These are phyloP conservation scores for Heteromeles arbutifolia DNA, from an alignment of 306 rosid species.

Conservation along the genomic window DNA sequence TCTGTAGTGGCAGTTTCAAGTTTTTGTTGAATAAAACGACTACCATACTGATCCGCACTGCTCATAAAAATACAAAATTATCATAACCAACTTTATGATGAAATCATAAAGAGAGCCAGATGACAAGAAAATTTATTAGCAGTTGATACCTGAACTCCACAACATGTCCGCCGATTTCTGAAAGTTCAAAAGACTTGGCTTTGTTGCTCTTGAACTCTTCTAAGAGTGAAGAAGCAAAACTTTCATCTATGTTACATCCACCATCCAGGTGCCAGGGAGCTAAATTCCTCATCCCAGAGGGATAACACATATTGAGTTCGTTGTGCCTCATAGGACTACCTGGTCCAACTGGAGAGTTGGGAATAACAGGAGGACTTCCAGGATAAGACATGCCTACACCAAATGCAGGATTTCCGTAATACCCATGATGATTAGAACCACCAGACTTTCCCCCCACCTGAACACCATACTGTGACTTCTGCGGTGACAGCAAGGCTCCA, in stretches of 20 bases:
- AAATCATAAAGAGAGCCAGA: constrained; percentile 2
- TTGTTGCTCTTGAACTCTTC: constrained; percentile 89
- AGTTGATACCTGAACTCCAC: constrained; percentile 67
- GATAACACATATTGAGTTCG: constrained; percentile 65
- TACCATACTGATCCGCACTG: constrained; percentile 93
- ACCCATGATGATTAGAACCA: constrained; percentile 69
- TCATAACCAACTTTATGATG: background rate
- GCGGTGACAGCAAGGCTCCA: constrained; percentile 64
- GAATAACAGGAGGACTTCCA: constrained; percentile 72
- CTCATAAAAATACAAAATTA: constrained; percentile 15
- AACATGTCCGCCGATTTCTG: constrained; percentile 64
- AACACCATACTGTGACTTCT: constrained; percentile 68
- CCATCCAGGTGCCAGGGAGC: constrained; percentile 72
- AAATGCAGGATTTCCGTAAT: constrained; percentile 69
- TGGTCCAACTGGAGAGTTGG: constrained; percentile 78
- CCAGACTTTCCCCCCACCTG: constrained; percentile 62
- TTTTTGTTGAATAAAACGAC: constrained; percentile 90
- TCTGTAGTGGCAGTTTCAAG: constrained; percentile 82
- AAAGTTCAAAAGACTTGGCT: constrained; percentile 82
- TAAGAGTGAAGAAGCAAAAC: constrained; percentile 66
- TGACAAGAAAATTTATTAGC: constrained; percentile 2
- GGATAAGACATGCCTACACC: constrained; percentile 77
- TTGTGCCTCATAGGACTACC: constrained; percentile 86
- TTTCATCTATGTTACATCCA: constrained; percentile 56
- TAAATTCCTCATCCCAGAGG: constrained; percentile 81